These are phyloP conservation scores for Panaeolus cyanescens DNA, from an alignment of 768 basidiomycete species.

Conservation along the genomic window DNA sequence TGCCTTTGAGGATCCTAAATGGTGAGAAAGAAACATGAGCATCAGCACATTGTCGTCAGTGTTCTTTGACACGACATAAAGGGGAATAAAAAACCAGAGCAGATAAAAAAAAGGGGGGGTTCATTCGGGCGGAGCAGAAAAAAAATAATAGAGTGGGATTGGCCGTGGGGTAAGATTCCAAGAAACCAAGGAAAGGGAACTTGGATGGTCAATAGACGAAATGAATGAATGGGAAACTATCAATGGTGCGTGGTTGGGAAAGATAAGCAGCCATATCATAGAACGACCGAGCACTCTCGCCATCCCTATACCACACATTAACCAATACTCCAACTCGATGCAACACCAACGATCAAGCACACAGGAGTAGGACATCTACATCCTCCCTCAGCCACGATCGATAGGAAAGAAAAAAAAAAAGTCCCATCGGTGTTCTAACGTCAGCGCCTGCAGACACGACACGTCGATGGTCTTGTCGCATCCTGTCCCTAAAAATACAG, in stretches of 20 bases:
- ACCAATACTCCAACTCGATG: too few relatives aligned
- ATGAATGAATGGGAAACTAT: conserved; percentile 4
- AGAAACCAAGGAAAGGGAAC: conserved; percentile 1
- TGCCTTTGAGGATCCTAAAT: conserved; percentile 85
- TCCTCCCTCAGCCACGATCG: background rate
- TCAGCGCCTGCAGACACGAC: background rate
- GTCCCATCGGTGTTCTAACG: conserved; percentile 2
- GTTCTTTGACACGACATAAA: conserved; percentile 3
- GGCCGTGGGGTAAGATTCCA: conserved; percentile 4
- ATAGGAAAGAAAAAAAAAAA: background rate
- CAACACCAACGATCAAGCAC: background rate
- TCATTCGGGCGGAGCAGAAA: conserved; percentile 11
- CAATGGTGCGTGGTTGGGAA: background rate
- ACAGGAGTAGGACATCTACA: background rate
- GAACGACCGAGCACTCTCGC: too few relatives aligned
- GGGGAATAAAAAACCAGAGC: conserved; percentile 9
- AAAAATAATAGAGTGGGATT: background rate
- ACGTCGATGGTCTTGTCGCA: background rate
- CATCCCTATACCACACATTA: too few relatives aligned
- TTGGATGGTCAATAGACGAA: background rate
- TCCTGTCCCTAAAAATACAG: background rate
- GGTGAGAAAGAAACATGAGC: conserved; percentile 5
- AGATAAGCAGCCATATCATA: conserved; percentile 1
- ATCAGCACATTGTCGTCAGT: conserved; percentile 12
- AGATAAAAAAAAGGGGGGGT: conserved; percentile 3